phyloP scores from a whole-genome alignment of 2,329 filamentous ascomycete species.

The Emericellopsis atlantica region DNA sequence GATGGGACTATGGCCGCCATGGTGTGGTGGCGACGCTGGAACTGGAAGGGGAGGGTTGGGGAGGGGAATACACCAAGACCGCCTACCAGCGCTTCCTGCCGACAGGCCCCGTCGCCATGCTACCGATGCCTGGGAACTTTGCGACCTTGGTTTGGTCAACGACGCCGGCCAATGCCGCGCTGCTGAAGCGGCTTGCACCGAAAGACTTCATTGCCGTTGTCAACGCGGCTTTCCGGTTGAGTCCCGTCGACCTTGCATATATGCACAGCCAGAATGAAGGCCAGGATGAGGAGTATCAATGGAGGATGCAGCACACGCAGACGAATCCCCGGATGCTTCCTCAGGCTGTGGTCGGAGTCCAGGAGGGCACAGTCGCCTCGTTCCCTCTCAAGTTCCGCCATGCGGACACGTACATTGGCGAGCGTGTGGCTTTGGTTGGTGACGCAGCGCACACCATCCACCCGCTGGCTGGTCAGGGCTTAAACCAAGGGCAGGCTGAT shows the following conservation, averaged over 20 bases:
- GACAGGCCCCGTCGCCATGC: conserved; percentile 79
- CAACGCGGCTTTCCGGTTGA: conserved; percentile 83
- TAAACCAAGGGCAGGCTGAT: conserved; percentile 89
- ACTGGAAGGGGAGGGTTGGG: conserved; percentile 49
- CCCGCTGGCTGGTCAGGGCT: conserved; percentile 83
- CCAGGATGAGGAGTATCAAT: conserved; percentile 67
- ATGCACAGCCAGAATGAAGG: conserved; percentile 53
- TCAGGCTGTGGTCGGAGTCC: conserved; percentile 54
- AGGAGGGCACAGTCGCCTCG: conserved; percentile 69
- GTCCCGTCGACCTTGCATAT: conserved; percentile 67
- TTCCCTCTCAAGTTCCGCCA: conserved; percentile 89
- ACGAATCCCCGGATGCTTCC: conserved; percentile 45
- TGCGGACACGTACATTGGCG: conserved; percentile 83
- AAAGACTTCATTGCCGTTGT: conserved; percentile 75
- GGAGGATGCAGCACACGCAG: conserved; percentile 64
- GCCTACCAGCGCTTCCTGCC: conserved; percentile 95
- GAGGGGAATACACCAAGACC: conserved; percentile 46
- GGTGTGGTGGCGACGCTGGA: conserved; percentile 84
- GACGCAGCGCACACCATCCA: conserved; percentile 94
- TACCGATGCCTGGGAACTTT: conserved; percentile 73
- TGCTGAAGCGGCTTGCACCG: conserved; percentile 62
- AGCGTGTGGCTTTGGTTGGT: conserved; percentile 83
- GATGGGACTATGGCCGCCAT: conserved; percentile 88
- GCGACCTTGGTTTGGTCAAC: conserved; percentile 94
- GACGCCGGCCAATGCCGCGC: conserved; percentile 63